A percentile compares a stretch with the other conserved stretches of the same genome.
Evolutionary conservation across 148 eudicot genomes (phyloP).

Genomic region (Rheum nobile): DNA sequence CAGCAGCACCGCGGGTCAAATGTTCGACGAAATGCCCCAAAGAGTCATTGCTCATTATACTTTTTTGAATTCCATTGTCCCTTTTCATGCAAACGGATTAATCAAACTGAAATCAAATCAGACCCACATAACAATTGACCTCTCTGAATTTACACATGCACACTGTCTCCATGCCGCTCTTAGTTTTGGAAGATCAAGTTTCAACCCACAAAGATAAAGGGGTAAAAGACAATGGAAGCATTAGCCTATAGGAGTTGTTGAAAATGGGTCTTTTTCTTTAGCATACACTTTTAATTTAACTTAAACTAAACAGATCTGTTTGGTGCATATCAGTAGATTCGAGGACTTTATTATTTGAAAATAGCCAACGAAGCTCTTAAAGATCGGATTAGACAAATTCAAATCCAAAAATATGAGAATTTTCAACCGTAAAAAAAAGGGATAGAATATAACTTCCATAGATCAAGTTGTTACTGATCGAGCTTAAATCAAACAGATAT

Average conservation of each 20-base stretch:
- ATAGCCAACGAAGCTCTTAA: neutral
- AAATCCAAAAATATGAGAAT: neutral
- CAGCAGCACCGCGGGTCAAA: neutral
- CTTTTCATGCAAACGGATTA: no score
- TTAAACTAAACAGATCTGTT: neutral
- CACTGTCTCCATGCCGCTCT: no score
- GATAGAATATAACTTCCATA: neutral
- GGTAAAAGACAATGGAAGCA: no score
- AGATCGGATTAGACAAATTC: neutral
- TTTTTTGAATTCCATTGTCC: neutral
- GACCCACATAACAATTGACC: no score
- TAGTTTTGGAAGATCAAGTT: no score
- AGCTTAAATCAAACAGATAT: neutral
- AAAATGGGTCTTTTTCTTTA: no score
- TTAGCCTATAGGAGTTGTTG: no score
- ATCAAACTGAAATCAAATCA: neutral
- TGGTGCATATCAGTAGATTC: neutral
- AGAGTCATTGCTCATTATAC: neutral
- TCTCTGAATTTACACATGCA: no score
- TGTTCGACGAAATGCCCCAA: constrained; percentile 5
- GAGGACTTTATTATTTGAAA: neutral
- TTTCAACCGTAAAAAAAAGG: neutral
- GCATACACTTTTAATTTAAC: no score
- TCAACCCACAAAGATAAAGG: no score
- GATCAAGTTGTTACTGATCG: no score